phyloP scores from a whole-genome alignment of 1,284 basidiomycete genomes.

The Leccinum solheimii region DNA sequence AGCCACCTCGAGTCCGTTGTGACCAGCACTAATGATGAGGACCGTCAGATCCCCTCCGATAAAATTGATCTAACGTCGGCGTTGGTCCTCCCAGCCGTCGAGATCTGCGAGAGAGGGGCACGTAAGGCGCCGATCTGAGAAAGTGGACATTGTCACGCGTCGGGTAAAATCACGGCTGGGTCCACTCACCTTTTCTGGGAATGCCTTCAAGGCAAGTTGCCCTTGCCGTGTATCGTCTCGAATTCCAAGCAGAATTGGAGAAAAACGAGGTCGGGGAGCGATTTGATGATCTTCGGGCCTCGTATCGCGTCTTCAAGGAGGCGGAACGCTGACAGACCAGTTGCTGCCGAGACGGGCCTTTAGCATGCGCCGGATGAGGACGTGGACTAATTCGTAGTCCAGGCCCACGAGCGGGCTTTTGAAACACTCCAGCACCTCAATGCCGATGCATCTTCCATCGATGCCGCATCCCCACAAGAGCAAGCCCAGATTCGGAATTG shows the following conservation, averaged over 20 bases:
- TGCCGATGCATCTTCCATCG: constrained; percentile 12
- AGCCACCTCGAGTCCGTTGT: constrained; percentile 37
- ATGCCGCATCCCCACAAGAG: constrained; percentile 14
- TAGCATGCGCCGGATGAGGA: constrained; percentile 21
- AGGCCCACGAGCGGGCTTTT: too few species aligned
- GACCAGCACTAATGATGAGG: constrained; percentile 39
- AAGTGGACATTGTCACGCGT: not conserved
- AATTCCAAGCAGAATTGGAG: constrained; percentile 27
- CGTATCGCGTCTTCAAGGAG: constrained; percentile 18
- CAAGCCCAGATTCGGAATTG: constrained; percentile 20
- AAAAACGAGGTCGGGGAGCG: constrained; percentile 19
- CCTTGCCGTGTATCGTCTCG: constrained; percentile 26
- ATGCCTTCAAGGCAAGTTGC: constrained; percentile 27
- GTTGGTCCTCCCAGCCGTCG: constrained; percentile 23
- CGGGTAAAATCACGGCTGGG: too few species aligned
- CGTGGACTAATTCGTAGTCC: not conserved
- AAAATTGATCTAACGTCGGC: constrained; percentile 18
- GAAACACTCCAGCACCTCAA: constrained; percentile 19
- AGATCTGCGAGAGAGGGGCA: not conserved
- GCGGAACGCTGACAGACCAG: constrained; percentile 29
- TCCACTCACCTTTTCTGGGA: constrained; percentile 37
- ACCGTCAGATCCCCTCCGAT: constrained; percentile 27
- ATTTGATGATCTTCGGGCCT: constrained; percentile 23
- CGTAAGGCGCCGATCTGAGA: constrained; percentile 19
- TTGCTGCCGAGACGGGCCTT: constrained; percentile 16